Evolutionary conservation across 306 rosid species (phyloP), one percentile per base, ranked within the genome.

Genomic region (Cicer pinnatifidum): DNA sequence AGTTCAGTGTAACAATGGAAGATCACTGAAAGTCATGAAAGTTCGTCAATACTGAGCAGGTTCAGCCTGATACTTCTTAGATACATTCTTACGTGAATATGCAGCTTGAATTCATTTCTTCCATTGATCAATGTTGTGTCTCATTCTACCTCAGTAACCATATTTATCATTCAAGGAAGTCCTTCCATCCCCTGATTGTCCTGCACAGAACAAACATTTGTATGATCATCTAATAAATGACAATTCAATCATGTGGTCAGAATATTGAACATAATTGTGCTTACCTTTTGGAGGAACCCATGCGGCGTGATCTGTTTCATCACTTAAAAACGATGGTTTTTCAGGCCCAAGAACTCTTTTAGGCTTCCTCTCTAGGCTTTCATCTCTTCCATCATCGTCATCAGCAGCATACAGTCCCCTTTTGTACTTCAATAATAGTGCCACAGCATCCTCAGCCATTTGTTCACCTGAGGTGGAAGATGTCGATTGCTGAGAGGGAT

Each of bases 251-350:
- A 13, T 15, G 48, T 1, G 65, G 15, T 13, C 43, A 13, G 61
- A 63, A 15, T 45, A 13, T 33, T 45, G 71, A 78, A 82, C 52
- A 64, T 58, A 64, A 62, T 17, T 44, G n/a, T 40, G 75, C 79
- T 53, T 79, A 89, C 98, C 98, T 88, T 87, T 61, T 15, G 98
- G 98, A 33, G 98, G 98, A 54, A 91, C 89, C 98, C 98, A 94
- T 13, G 97, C 4, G 43, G 90, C 91, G 72, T 47, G 46, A 71
- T 87, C 91, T 1, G 84, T 70, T 67, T 81, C 81, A 12, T 56
- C 52, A 19, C 74, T 76, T 53, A 93, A 92, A 85, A 89, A 94
- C 1, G 92, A 75, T 17, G 98, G 98, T 73, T 87, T 94, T 86
- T 88, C 92, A 2, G 97, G 98, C 51, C 98, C 96, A 39, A 94